Base-by-base conservation (phyloP, 306 rosid species). In the Castanospermum australe region DNA sequence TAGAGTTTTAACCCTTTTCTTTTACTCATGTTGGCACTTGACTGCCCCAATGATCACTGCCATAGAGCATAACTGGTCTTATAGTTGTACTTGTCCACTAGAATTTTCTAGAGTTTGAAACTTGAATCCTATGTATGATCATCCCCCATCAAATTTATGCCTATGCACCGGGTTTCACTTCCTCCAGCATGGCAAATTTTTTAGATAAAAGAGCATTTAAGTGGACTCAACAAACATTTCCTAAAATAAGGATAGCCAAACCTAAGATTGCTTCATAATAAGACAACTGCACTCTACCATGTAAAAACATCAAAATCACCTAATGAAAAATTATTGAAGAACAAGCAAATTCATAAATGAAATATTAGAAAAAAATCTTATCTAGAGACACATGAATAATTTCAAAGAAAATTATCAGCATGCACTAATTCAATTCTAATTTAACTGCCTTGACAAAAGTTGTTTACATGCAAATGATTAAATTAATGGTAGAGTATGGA, bases 371-470 rank as follows among this genome's bases (percentile, higher is more conserved):
- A 22, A 11, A 63, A 25, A 18, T 39, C 0, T 57, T 48, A 38
- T 28, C 44, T n/a, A 30, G 61, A 80, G 56, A n/a, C 28, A 62
- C 11, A 81, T 56, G n/a, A 56, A 48, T 15, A 76, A 36, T 13
- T 41, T 48, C 9, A 6, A 52, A 21, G 20, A 12, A 63, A 77
- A 54, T 22, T 10, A 73, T 4, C 48, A 77, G 55, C 47, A 36
- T 64, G 76, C 79, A 71, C 10, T 6, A 20, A 42, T 14, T 6
- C 15, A 64, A 28, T 52, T 33, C 4, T 6, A 56, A 12, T 33
- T 5, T 71, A 51, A 25, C 11, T 32, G 6, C 63, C 76, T n/a
- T n/a, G n/a, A n/a, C n/a, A n/a, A n/a, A n/a, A n/a, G n/a, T n/a
- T 33, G 21, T 50, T 44, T 51, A 25, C 65, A 47, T 12, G 3